Percentiles rank a stretch among this genome's conserved stretches.
Conservation (phyloP, 2,329 filamentous ascomycete genomes). For the Colletotrichum chrysophilum region DNA sequence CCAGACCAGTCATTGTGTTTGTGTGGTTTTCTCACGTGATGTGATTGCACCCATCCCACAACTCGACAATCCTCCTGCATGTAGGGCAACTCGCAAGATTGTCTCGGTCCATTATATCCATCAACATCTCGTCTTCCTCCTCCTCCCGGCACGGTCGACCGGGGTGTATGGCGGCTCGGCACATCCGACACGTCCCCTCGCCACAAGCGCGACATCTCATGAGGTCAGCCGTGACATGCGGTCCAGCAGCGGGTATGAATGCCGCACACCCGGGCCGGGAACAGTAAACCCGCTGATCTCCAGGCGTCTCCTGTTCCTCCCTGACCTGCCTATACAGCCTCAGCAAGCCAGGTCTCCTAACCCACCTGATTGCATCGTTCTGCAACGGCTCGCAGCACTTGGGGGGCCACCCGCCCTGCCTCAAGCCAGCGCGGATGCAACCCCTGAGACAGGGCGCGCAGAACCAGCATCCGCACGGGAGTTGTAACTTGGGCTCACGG, state of each 20-base stretch:
- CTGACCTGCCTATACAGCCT: conserved; percentile 9
- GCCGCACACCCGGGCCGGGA: conserved; percentile 13
- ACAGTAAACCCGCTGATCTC: conserved; percentile 14
- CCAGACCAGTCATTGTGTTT: neutral
- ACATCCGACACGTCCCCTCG: conserved; percentile 12
- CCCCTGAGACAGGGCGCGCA: conserved; percentile 18
- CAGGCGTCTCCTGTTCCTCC: conserved; percentile 14
- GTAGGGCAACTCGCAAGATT: conserved; percentile 62
- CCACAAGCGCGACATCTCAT: conserved; percentile 16
- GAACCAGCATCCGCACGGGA: conserved; percentile 20
- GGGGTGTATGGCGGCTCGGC: conserved; percentile 7
- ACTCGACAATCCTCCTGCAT: conserved; percentile 63
- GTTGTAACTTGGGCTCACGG: neutral
- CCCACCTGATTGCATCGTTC: conserved; percentile 3
- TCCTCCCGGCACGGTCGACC: conserved; percentile 19
- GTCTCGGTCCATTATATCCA: conserved; percentile 54
- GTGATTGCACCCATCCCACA: conserved; percentile 69
- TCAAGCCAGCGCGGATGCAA: conserved; percentile 16
- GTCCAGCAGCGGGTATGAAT: conserved; percentile 15
- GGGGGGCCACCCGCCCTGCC: conserved; percentile 19
- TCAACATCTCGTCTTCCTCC: conserved; percentile 24
- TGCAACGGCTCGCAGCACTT: conserved; percentile 19
- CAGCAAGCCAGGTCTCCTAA: neutral
- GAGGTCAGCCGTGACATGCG: neutral
- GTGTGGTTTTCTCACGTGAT: conserved; percentile 56